These are phyloP conservation scores for Neurospora tetrasperma DNA, from an alignment of 495 filamentous ascomycete species.

Conservation along the genomic window DNA sequence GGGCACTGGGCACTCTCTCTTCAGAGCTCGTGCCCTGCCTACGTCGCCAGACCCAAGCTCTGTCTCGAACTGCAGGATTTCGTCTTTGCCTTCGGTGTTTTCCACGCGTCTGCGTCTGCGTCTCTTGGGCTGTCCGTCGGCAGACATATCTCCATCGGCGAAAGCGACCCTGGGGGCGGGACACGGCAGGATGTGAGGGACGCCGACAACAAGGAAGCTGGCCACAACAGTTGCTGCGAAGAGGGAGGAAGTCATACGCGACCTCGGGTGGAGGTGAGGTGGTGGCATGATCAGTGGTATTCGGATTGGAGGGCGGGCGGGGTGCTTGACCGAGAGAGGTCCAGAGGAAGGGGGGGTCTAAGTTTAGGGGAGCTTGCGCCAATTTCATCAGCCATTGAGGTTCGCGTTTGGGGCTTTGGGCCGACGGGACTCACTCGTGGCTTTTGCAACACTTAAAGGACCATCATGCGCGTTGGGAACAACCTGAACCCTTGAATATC, in stretches of 20 bases:
- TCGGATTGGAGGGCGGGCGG: neutral
- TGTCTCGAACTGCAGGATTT: constrained; percentile 24
- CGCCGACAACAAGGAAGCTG: constrained; percentile 80
- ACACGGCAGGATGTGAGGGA: constrained; percentile 90
- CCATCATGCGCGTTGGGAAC: neutral
- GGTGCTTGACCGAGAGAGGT: neutral
- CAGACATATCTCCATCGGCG: constrained; percentile 54
- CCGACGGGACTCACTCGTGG: neutral
- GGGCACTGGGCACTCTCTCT: constrained; percentile 68
- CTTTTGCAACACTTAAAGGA: neutral
- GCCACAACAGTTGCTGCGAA: constrained; percentile 92
- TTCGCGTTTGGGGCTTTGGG: neutral
- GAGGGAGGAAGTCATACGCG: constrained; percentile 78
- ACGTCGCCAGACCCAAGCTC: constrained; percentile 8
- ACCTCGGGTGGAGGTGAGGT: constrained; percentile 85
- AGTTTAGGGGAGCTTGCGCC: constrained; percentile 3
- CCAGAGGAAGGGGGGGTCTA: neutral
- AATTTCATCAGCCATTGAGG: constrained; percentile 6
- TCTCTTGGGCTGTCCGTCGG: constrained; percentile 38
- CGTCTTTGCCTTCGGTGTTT: constrained; percentile 23
- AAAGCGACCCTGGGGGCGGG: constrained; percentile 68
- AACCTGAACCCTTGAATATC: neutral
- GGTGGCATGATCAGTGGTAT: constrained; percentile 56
- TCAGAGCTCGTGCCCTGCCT: constrained; percentile 15
- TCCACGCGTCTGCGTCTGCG: constrained; percentile 31